A percentile compares a stretch with the other conserved stretches of the same genome.
These are phyloP conservation scores for Lactarius sp. DNA, from an alignment of 768 basidiomycete species.

Conservation along the genomic window DNA sequence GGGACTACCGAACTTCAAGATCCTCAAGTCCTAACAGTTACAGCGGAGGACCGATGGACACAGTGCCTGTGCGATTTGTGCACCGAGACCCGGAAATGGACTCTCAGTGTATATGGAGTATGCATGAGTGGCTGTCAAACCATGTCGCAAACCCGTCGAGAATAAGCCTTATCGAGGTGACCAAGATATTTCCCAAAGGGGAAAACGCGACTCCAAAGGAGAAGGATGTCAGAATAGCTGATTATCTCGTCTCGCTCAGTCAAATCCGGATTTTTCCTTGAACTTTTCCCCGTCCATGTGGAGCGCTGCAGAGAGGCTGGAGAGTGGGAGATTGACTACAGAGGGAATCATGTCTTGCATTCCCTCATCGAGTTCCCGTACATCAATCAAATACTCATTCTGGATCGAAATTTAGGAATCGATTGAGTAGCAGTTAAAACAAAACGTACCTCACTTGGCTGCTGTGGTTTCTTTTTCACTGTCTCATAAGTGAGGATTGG, in stretches of 20 bases:
- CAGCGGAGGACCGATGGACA: slow-evolving; percentile 2
- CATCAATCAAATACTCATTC: slow-evolving; percentile 77
- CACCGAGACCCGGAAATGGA: slow-evolving; percentile 12
- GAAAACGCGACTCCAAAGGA: slow-evolving; percentile 19
- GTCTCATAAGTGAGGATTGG: slow-evolving; percentile 72
- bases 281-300: slow-evolving; percentile 33
- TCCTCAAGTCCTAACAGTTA: neutral
- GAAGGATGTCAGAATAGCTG: slow-evolving; percentile 1
- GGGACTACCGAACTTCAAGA: slow-evolving; percentile 31
- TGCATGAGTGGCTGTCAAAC: neutral
- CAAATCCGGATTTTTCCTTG: slow-evolving; percentile 29
- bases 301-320: slow-evolving; percentile 37
- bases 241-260: slow-evolving; percentile 6
- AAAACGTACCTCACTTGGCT: slow-evolving; percentile 56
- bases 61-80: slow-evolving; percentile 8
- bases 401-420: slow-evolving; percentile 30
- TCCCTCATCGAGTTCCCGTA: slow-evolving; percentile 60
- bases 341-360: slow-evolving; percentile 47
- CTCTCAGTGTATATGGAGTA: neutral
- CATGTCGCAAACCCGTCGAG: neutral
- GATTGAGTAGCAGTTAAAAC: slow-evolving; percentile 18
- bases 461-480: slow-evolving; percentile 71
- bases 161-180: slow-evolving; percentile 4
- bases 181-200: slow-evolving; percentile 13
- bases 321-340: slow-evolving; percentile 47